Percentiles rank a stretch among this genome's conserved stretches.
These are phyloP conservation scores for Phytophthora palmivora DNA, from an alignment of 352 stramenopile species.

Conservation along the genomic window DNA sequence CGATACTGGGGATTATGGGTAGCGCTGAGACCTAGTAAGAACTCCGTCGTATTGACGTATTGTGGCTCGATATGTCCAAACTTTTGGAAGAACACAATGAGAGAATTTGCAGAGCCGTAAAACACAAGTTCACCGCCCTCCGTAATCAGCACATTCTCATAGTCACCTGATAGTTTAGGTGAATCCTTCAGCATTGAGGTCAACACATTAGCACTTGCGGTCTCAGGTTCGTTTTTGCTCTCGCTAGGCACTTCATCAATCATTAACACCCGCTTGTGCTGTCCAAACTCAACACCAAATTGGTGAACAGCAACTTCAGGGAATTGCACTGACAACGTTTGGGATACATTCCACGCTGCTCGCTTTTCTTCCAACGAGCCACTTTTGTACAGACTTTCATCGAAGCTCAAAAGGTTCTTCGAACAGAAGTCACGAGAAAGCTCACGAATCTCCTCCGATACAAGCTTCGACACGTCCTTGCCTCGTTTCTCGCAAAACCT, in stretches of 20 bases:
- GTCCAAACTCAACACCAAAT: slow-evolving; percentile 30
- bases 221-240: slow-evolving; percentile 6
- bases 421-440: slow-evolving; percentile 23
- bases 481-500: slow-evolving; percentile 22
- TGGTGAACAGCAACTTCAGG: slow-evolving; percentile 28
- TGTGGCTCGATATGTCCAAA: slow-evolving; percentile 9
- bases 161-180: slow-evolving; percentile 14
- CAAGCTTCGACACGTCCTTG: slow-evolving; percentile 12
- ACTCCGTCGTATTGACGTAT: slow-evolving; percentile 6
- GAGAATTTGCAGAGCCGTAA: slow-evolving; percentile 25
- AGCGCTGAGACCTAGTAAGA: slow-evolving; percentile 24
- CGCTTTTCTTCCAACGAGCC: slow-evolving; percentile 31
- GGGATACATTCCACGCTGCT: slow-evolving; percentile 29
- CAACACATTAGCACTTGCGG: slow-evolving; percentile 14
- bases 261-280: slow-evolving; percentile 26
- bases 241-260: slow-evolving; percentile 25
- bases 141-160: slow-evolving; percentile 26
- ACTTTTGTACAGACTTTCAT: slow-evolving; percentile 27
- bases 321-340: slow-evolving; percentile 23
- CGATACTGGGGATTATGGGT: slow-evolving; percentile 11
- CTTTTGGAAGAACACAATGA: slow-evolving; percentile 17
- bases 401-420: slow-evolving; percentile 23
- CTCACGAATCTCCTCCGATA: slow-evolving; percentile 6
- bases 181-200: slow-evolving; percentile 29
- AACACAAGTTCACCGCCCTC: slow-evolving; percentile 23